phyloP scores from a whole-genome alignment of 306 rosid species.

The Pyrus betulifolia region DNA sequence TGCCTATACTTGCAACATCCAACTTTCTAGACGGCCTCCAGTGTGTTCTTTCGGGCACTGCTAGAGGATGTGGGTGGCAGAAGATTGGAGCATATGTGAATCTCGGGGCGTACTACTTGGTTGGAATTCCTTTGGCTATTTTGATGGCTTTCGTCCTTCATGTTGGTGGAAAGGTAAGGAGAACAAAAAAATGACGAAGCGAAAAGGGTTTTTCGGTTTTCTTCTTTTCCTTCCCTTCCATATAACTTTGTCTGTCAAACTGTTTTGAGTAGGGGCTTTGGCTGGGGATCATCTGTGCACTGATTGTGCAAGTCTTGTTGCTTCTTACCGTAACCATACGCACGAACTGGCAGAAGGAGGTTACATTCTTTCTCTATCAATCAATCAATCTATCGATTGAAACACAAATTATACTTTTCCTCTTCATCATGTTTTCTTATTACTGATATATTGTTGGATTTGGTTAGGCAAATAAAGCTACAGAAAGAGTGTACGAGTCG shows the following conservation, averaged over 20 bases:
- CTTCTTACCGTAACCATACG: slow-evolving; percentile 41
- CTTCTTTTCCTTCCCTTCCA: neutral
- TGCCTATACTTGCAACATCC: slow-evolving; percentile 56
- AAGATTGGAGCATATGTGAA: slow-evolving; percentile 66
- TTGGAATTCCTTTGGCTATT: slow-evolving; percentile 61
- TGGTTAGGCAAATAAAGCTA: slow-evolving; percentile 32
- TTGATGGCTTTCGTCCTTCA: slow-evolving; percentile 52
- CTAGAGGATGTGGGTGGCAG: slow-evolving; percentile 90
- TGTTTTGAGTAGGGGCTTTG: slow-evolving; percentile 50
- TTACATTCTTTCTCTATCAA: slow-evolving; percentile 1
- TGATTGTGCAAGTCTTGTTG: slow-evolving; percentile 44
- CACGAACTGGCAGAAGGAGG: slow-evolving; percentile 67
- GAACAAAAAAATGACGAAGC: neutral
- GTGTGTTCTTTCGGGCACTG: slow-evolving; percentile 66
- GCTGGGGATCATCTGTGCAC: slow-evolving; percentile 68
- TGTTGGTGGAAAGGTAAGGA: slow-evolving; percentile 56
- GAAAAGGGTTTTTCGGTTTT: neutral
- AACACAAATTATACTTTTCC: neutral
- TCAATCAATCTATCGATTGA: neutral
- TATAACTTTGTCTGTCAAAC: neutral
- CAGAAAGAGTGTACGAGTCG: slow-evolving; percentile 44
- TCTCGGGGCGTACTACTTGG: slow-evolving; percentile 63
- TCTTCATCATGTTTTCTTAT: neutral
- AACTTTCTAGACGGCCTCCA: slow-evolving; percentile 64
- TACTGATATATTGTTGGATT: neutral